Conservation (phyloP, 495 filamentous ascomycete species). For the Podospora australis region DNA sequence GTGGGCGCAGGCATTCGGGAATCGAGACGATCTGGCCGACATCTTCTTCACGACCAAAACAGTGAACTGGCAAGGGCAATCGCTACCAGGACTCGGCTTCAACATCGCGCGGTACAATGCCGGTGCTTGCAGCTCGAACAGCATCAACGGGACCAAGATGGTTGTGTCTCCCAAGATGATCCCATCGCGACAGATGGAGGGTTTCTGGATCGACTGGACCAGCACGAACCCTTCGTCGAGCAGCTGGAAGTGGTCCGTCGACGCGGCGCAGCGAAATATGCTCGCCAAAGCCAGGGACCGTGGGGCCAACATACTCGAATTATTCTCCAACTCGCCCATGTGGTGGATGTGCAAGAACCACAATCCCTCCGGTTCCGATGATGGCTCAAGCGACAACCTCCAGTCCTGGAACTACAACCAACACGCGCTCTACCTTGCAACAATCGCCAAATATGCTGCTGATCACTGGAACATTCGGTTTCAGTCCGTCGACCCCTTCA, state of each 20-base stretch:
- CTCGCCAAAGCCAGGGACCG: conserved; percentile 25
- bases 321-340: conserved; percentile 37
- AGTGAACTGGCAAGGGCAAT: conserved; percentile 14
- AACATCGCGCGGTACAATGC: conserved; percentile 37
- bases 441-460: conserved; percentile 30
- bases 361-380: conserved; percentile 30
- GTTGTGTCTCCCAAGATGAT: conserved; percentile 29
- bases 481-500: conserved; percentile 31
- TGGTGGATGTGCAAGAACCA: conserved; percentile 38
- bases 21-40: conserved; percentile 28
- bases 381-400: conserved; percentile 26
- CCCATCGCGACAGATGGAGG: conserved; percentile 29
- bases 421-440: conserved; percentile 35
- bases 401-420: conserved; percentile 33
- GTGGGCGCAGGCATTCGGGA: conserved; percentile 34
- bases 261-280: conserved; percentile 29
- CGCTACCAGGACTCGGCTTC: conserved; percentile 32
- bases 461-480: conserved; percentile 30
- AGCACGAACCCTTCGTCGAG: conserved; percentile 18
- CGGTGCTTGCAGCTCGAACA: conserved; percentile 30
- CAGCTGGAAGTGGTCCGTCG: conserved; percentile 30
- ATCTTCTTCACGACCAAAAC: conserved; percentile 29
- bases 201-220: conserved; percentile 33
- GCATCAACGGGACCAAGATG: conserved; percentile 27
- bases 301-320: conserved; percentile 31